phyloP scores from a whole-genome alignment of 805 yeast species.

The Hanseniaspora hatyaiensis region DNA sequence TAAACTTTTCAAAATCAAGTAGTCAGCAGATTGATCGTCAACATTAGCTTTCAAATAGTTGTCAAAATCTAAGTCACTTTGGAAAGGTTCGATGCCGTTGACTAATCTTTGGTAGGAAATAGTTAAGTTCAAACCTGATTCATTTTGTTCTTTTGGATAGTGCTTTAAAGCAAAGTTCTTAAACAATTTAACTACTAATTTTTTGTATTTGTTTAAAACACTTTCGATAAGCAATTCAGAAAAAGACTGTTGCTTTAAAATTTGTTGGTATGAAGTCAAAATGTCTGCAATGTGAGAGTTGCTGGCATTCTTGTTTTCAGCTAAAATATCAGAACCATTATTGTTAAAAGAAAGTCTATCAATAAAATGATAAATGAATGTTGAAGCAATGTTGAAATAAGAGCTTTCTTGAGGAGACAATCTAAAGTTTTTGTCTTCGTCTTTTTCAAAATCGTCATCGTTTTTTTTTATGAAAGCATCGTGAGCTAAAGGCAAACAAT shows the following conservation, averaged over 20 bases:
- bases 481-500: constrained; percentile 63
- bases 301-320: neutral
- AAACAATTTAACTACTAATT: constrained; percentile 68
- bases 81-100: constrained; percentile 56
- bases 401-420: constrained; percentile 88
- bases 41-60: constrained; percentile 53
- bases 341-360: constrained; percentile 46
- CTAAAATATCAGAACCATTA: constrained; percentile 13
- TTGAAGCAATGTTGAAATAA: constrained; percentile 86
- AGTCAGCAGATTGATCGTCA: constrained; percentile 66
- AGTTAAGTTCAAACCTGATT: constrained; percentile 35
- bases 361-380: constrained; percentile 86
- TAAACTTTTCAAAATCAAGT: constrained; percentile 68
- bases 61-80: constrained; percentile 64
- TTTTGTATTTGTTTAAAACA: constrained; percentile 57
- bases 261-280: constrained; percentile 69
- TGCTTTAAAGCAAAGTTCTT: constrained; percentile 86
- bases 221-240: constrained; percentile 74
- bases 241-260: constrained; percentile 86
- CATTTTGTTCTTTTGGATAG: constrained; percentile 32
- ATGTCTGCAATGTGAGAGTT: constrained; percentile 7
- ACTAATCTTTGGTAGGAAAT: constrained; percentile 76
- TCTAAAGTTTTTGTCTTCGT: constrained; percentile 2
- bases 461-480: constrained; percentile 65
- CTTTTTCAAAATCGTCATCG: constrained; percentile 25